phyloP scores from a whole-genome alignment of 2,329 filamentous ascomycete genomes.

The Ophiostoma sp. region DNA sequence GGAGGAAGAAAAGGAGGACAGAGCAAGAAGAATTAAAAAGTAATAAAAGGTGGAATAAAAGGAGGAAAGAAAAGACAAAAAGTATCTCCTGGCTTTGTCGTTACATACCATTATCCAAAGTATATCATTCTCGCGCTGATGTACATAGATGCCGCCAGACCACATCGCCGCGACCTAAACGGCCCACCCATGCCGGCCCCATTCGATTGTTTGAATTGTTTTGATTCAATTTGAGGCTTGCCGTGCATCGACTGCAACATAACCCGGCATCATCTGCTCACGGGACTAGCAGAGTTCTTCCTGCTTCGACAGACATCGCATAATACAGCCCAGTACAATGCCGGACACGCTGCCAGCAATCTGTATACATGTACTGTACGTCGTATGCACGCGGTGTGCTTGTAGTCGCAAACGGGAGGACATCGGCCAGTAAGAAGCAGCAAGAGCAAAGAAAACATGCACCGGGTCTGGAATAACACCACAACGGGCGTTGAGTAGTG shows the following conservation, averaged over 20 bases:
- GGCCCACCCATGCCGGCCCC: no score
- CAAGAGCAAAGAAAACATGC: background rate
- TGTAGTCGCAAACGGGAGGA: background rate
- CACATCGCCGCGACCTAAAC: no score
- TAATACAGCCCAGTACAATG: background rate
- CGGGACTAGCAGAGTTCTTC: conserved; percentile 6
- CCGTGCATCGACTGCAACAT: background rate
- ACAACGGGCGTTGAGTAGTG: background rate
- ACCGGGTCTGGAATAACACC: background rate
- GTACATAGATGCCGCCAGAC: no score
- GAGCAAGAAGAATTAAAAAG: no score
- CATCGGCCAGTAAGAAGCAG: background rate
- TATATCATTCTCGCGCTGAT: no score
- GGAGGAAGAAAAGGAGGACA: no score
- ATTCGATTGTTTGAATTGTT: background rate
- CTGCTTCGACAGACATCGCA: background rate
- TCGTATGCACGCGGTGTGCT: background rate
- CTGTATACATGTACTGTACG: background rate
- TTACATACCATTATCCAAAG: no score
- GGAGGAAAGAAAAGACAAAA: no score
- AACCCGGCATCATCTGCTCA: background rate
- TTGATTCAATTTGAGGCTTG: background rate
- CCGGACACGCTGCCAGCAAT: background rate
- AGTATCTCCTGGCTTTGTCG: no score
- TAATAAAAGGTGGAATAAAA: no score